Base-by-base conservation (phyloP, 495 filamentous ascomycete genomes). In the Tuber calosporum region DNA sequence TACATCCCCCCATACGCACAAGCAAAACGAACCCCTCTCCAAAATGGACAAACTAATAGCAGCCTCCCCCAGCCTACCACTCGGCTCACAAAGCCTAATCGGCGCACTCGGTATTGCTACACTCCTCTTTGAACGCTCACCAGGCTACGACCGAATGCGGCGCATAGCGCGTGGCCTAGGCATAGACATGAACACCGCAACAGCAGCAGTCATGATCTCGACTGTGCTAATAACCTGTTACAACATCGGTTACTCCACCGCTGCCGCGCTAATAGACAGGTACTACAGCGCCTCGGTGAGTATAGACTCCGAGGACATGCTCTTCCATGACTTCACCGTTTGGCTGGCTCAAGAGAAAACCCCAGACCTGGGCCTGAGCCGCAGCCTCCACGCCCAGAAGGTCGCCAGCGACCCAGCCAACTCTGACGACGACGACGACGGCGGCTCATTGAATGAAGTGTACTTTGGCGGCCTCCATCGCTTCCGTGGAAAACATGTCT, bases 231-330 rank as follows among this genome's bases (percentile, higher is more conserved):
- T 73, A 69, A 77, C 75, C 26, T 39, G n/a, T 1, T 77, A 69
- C 73, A 72, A 41, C 20, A n/a, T 78, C 20, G 22, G 53, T 26
- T 53, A 73, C 34, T 74, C 68, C 1, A 74, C 72, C 40, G 22
- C 72, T 17, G 62, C 75, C 22, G 73, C 1, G 30, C 40, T 76
- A 17, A 68, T 80, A 17, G 73, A 80, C n/a, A 53, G 22, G 17
- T 79, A 80, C 68, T 80, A 73, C 48, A 68, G 66, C 34, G 73
- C 77, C 71, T 77, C 73, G 22, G 20, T 80, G 17, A 73, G 73
- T 22, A 74, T 80, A 34, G 70, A 69, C 30, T 80, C 78, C 4
- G 73, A 79, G 19, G 71, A 79, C 40, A 30, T n/a, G 5, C 67
- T 80, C 26, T 80, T 79, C 69, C 19, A 70, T 19, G 78, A 77